Evolutionary conservation across 2,329 filamentous ascomycete species (phyloP), one percentile per base, ranked within the genome.

Genomic region (Escovopsis sp.): DNA sequence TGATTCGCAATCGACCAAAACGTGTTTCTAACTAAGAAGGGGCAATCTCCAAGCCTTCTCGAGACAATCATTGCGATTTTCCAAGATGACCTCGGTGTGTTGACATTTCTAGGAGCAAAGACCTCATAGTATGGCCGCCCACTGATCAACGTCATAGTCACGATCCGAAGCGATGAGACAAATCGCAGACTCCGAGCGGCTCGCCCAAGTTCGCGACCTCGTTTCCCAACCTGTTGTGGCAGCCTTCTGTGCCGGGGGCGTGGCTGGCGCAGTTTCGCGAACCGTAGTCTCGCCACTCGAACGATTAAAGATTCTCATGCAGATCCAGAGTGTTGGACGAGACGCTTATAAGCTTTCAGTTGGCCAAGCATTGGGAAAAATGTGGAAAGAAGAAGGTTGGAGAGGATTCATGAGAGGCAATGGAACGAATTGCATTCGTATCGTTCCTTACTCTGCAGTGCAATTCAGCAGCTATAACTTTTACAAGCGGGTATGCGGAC

Each of bases 381-480:
- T 98, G 82, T 94, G 89, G 80, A 79, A 71, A 52, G 91, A 98
- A 59, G 91, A 98, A 63, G 91, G 91, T 42, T 96, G 88, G 86
- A 79, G 79, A 60, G 91, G 91, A 0, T 94, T 96, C 63, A 94
- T 98, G 88, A 79, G 87, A 50, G 91, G 91, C 40, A 98, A 98
- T 59, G 91, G 91, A 48, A 95, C 88, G 46, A 98, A 98, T 62
- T 98, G 91, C 70, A 85, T 98, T 54, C 84, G 91, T 47, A 98
- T 98, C 51, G 86, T 98, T 40, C 91, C 91, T 5, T 98, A 98
- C 62, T 96, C 89, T 39, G 91, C 91, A 10, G 91, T 96, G 34
- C 91, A 98, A 57, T 98, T 98, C 62, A 89, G 89, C 51, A 93
- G 87, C 57, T 98, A 96, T 68, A 96, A 94, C 59, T 78, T 96